phyloP scores from a whole-genome alignment of 192 early-diverging fungal genomes.

The Linnemannia hyalina region DNA sequence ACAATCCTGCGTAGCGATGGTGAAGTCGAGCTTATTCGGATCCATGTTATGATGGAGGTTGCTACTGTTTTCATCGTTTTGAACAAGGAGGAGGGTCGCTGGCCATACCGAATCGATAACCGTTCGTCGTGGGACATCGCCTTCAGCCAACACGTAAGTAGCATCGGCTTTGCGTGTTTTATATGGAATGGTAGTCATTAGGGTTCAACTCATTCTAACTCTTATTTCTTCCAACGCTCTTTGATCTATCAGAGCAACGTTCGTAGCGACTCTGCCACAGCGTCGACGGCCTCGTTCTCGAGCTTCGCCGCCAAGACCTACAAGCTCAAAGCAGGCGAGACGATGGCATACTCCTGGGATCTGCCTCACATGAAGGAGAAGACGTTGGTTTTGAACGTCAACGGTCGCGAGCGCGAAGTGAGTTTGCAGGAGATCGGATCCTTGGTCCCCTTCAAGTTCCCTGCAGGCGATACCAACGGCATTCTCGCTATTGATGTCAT shows the following conservation, averaged over 20 bases:
- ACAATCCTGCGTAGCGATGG: constrained; percentile 75
- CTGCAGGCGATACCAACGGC: constrained; percentile 60
- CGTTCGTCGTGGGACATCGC: constrained; percentile 74
- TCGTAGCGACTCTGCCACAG: constrained; percentile 19
- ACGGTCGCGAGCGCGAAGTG: constrained; percentile 82
- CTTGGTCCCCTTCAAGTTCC: constrained; percentile 86
- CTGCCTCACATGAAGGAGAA: constrained; percentile 81
- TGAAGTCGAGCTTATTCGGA: constrained; percentile 79
- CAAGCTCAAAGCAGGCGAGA: constrained; percentile 63
- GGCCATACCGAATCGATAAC: constrained; percentile 94
- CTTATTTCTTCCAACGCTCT: neutral
- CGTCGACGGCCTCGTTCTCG: constrained; percentile 43
- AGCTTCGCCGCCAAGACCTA: constrained; percentile 61
- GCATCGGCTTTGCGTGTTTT: neutral
- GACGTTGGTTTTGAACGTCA: constrained; percentile 78
- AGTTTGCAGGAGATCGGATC: constrained; percentile 93
- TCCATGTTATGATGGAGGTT: constrained; percentile 86
- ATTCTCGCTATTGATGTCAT: constrained; percentile 81
- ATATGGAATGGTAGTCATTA: neutral
- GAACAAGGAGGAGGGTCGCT: constrained; percentile 78
- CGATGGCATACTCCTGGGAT: constrained; percentile 93
- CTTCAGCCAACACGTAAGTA: constrained; percentile 83
- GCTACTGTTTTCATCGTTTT: constrained; percentile 93
- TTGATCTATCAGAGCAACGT: constrained; percentile 23
- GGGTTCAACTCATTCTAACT: neutral